Base-by-base conservation (phyloP, 2,329 filamentous ascomycete species). In the Setomelanomma holmii region DNA sequence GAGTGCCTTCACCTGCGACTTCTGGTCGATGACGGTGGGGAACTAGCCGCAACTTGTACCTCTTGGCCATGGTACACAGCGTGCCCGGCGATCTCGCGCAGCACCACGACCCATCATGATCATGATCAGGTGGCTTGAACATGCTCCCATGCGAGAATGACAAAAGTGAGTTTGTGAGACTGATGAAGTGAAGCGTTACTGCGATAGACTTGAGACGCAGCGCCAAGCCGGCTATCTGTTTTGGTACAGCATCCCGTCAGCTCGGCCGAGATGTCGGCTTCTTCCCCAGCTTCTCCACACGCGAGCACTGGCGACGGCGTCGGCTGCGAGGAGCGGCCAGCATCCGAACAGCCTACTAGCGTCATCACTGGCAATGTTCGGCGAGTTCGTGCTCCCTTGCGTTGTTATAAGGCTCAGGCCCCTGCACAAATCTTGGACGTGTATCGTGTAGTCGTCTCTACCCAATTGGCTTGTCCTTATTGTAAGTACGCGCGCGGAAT, bases 241-340 rank as follows among this genome's bases (percentile, higher is more conserved):
- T 35, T 45, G 5, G 54, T 34, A 30, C 5, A 21, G 4, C 22
- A 45, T 36, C n/a, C n/a, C n/a, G n/a, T n/a, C 27, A 8, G 27
- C 10, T 30, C 14, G 5, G 27, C 10, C 27, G 10, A 30, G 5
- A 59, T 53, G 53, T 59, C 57, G 55, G 53, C 43, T 49, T 52
- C 60, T 30, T 30, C 27, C 45, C 51, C 52, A 56, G 49, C 36
- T 57, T 56, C 45, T 55, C 55, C 44, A 53, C 51, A 50, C 19
- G 21, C 22, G 16, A 6, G 34, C 49, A 49, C 45, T 51, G 39
- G 27, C 27, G 10, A 30, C 14, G 27, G 27, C 14, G 27, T 14
- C 47, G 49, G 19, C 43, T 45, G 48, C 49, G 47, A 36, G 24
- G 40, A 46, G 30, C 22, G 19, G 23, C 24, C 36, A 45, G 49